Evolutionary conservation across 768 basidiomycete genomes (phyloP).

Genomic region (Leccinum broughii): DNA sequence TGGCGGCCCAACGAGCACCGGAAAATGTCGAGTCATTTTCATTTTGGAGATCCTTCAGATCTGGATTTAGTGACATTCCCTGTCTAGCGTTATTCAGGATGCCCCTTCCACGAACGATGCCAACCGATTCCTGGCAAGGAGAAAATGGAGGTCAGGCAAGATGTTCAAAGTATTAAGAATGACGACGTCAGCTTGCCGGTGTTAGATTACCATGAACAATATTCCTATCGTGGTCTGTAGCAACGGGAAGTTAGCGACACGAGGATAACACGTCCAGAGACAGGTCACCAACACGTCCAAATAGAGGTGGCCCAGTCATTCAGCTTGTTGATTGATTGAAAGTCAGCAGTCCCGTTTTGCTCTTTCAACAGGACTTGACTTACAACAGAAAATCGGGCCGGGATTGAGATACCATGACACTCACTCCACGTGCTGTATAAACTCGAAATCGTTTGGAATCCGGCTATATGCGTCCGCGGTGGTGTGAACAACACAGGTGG

Average conservation of each 20-base stretch:
- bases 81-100: background rate
- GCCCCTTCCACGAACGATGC: constrained; percentile 5
- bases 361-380: background rate
- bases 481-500: background rate
- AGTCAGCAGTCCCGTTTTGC: background rate
- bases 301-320: constrained; percentile 13
- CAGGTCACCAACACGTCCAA: background rate
- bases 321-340: background rate
- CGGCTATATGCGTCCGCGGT: background rate
- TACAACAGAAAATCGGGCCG: background rate
- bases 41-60: background rate
- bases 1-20: constrained; percentile 15
- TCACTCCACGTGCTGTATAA: background rate
- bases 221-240: background rate
- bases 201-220: constrained; percentile 13
- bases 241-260: background rate
- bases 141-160: background rate
- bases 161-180: background rate
- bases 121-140: constrained; percentile 4
- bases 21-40: background rate
- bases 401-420: background rate
- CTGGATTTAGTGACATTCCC: background rate
- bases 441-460: background rate
- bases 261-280: background rate
- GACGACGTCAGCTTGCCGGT: constrained; percentile 1